Conservation (phyloP, 352 stramenopile genomes). For the Globisporangium splendens region DNA sequence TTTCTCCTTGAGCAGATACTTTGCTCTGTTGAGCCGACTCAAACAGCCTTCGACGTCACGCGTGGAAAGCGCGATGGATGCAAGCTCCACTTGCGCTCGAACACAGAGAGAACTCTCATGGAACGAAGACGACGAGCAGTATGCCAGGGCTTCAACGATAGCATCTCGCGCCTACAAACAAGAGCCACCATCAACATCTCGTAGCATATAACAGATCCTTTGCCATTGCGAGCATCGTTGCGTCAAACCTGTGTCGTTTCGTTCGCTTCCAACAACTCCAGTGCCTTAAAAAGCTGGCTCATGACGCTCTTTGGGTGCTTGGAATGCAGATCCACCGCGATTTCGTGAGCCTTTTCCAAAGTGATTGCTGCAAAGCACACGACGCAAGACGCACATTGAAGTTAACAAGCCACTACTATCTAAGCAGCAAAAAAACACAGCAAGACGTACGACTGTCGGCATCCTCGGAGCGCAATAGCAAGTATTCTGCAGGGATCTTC, state of each 20-base stretch:
- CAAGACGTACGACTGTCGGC: slow-evolving; percentile 53
- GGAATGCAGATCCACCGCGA: slow-evolving; percentile 23
- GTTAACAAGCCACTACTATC: not conserved
- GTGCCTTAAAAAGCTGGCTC: slow-evolving; percentile 40
- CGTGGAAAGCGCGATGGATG: slow-evolving; percentile 30
- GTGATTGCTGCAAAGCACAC: slow-evolving; percentile 26
- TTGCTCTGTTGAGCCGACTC: slow-evolving; percentile 39
- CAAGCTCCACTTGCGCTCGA: slow-evolving; percentile 49
- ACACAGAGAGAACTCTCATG: slow-evolving; percentile 61
- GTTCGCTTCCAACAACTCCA: slow-evolving; percentile 21
- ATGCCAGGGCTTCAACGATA: slow-evolving; percentile 55
- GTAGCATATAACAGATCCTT: not conserved
- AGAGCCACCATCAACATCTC: not conserved
- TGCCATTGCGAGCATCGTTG: not conserved
- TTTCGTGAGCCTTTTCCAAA: slow-evolving; percentile 20
- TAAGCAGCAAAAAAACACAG: not conserved
- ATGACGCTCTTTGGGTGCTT: slow-evolving; percentile 46
- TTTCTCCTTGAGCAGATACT: slow-evolving; percentile 46
- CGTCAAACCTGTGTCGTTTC: slow-evolving; percentile 27
- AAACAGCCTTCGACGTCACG: slow-evolving; percentile 65
- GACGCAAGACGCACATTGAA: not conserved
- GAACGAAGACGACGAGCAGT: slow-evolving; percentile 61
- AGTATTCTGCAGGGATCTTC: slow-evolving; percentile 59
- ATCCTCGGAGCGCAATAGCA: slow-evolving; percentile 76
- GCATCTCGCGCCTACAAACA: slow-evolving; percentile 32